Evolutionary conservation across 169 alveolate species (phyloP).

Genomic region (Plasmodium sp.): DNA sequence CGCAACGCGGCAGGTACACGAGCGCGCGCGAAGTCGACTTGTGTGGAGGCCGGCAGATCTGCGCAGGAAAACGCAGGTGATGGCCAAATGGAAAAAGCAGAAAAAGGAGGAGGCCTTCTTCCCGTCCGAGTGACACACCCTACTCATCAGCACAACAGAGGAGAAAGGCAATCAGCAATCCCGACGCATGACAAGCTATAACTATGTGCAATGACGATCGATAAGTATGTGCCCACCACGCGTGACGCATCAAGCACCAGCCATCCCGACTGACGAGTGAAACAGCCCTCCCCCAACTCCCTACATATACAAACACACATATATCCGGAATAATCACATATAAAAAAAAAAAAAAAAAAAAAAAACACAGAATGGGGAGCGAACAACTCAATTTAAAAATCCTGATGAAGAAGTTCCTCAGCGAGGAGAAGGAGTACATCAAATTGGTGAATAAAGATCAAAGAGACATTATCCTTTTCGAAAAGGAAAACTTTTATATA

Average conservation of each 20-base stretch:
- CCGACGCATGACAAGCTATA: neutral
- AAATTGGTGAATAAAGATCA: constrained; percentile 29
- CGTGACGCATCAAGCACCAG: neutral
- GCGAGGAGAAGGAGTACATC: constrained; percentile 52
- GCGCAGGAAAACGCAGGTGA: constrained; percentile 1
- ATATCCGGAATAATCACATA: neutral
- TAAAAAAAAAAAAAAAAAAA: neutral
- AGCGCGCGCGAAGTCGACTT: neutral
- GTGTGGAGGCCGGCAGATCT: neutral
- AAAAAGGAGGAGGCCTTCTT: neutral
- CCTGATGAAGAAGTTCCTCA: constrained; percentile 41
- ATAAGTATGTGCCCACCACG: neutral
- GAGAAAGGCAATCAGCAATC: neutral
- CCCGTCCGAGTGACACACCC: neutral
- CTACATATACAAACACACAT: too few relatives aligned
- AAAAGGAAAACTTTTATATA: constrained; percentile 56
- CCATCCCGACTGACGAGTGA: neutral
- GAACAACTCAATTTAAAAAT: constrained; percentile 39
- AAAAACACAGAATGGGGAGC: neutral
- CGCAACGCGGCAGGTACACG: neutral
- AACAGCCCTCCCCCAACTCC: neutral
- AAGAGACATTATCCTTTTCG: constrained; percentile 60
- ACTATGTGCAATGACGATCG: neutral
- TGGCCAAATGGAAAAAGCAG: neutral
- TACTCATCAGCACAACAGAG: neutral